A percentile compares a stretch with the other conserved stretches of the same genome.
Evolutionary conservation across 2,329 filamentous ascomycete species (phyloP).

Genomic region (Aspergillus alliaceus): DNA sequence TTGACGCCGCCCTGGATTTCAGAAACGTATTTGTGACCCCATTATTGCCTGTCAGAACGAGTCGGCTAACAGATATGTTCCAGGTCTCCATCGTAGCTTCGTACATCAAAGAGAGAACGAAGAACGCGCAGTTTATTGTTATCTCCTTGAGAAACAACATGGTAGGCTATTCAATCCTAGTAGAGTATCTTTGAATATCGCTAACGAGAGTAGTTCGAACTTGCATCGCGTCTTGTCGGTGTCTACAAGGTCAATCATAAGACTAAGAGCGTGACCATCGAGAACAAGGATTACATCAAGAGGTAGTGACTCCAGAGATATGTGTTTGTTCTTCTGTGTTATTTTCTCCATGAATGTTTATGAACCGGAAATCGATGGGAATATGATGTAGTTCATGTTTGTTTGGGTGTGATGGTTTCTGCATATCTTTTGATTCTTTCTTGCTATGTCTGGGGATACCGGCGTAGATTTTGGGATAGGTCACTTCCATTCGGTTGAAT

Average conservation of each 20-base stretch:
- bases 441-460: neutral
- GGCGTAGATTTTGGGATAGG: neutral
- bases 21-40: slow-evolving; percentile 71
- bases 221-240: slow-evolving; percentile 89
- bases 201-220: slow-evolving; percentile 65
- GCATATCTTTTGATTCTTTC: neutral
- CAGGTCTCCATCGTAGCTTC: slow-evolving; percentile 96
- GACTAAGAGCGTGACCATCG: slow-evolving; percentile 88
- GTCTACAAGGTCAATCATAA: slow-evolving; percentile 99
- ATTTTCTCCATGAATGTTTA: slow-evolving; percentile 1
- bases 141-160: slow-evolving; percentile 98
- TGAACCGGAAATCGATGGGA: slow-evolving; percentile 7
- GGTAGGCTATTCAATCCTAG: slow-evolving; percentile 41
- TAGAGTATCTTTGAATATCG: neutral
- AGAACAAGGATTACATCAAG: slow-evolving; percentile 74
- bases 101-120: slow-evolving; percentile 98
- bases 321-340: neutral
- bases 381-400: neutral
- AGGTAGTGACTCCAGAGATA: slow-evolving; percentile 21
- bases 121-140: slow-evolving; percentile 98
- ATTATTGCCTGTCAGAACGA: neutral
- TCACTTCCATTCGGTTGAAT: neutral
- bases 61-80: slow-evolving; percentile 9
- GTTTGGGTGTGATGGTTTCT: neutral
- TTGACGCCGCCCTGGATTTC: slow-evolving; percentile 96